These are phyloP conservation scores for Beauveria pseudobassiana DNA, from an alignment of 2,329 filamentous ascomycete genomes.

Conservation along the genomic window DNA sequence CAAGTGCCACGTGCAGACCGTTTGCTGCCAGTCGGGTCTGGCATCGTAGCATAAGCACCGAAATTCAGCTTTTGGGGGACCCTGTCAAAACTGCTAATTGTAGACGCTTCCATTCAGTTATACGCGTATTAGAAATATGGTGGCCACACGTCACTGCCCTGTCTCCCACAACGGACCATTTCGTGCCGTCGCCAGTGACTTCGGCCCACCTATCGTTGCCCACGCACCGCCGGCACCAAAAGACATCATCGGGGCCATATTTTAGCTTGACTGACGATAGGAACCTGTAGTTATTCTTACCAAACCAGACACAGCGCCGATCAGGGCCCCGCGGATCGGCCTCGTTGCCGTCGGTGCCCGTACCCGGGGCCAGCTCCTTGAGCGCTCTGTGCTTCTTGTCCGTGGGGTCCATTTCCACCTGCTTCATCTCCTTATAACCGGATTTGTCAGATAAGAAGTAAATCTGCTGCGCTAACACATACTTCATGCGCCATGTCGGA, in stretches of 20 bases:
- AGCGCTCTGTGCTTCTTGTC: not conserved
- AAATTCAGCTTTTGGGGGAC: too few species aligned
- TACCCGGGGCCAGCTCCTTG: not conserved
- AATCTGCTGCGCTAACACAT: not conserved
- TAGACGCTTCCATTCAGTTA: too few species aligned
- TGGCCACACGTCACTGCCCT: not conserved
- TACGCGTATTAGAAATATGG: not conserved
- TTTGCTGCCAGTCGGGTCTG: too few species aligned
- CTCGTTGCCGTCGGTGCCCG: not conserved
- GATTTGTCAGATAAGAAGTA: not conserved
- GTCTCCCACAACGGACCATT: not conserved
- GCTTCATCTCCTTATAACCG: not conserved
- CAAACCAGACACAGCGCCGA: not conserved
- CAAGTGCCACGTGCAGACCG: too few species aligned
- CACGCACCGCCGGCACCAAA: slow-evolving; percentile 1
- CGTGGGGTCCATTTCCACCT: not conserved
- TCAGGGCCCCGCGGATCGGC: not conserved
- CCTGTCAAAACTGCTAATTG: too few species aligned
- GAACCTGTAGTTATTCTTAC: not conserved
- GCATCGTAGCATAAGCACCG: too few species aligned
- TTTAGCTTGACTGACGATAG: not conserved
- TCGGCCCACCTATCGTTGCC: slow-evolving; percentile 3
- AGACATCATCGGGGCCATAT: not conserved
- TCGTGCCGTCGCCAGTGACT: not conserved
- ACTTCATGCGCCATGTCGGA: not conserved